Evolutionary conservation across 148 eudicot species (phyloP), one percentile per base, ranked within the genome.

Genomic region (Silene uniflora): DNA sequence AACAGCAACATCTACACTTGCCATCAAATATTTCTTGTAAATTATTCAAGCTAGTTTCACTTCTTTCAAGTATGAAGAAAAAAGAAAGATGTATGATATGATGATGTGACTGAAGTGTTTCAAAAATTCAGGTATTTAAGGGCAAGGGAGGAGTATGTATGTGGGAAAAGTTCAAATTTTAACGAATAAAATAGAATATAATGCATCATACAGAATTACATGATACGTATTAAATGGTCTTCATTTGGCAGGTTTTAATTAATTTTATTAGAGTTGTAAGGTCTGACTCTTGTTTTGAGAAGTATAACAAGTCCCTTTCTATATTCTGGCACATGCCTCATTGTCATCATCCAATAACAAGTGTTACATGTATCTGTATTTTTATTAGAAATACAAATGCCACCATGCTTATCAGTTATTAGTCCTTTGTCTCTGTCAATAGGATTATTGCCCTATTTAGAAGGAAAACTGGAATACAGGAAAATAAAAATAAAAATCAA

Each of bases 1-100:
- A 77, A 79, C 87, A 39, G 60, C 84, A 23, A 81, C 79, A 27
- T 86, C 88, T 39, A 77, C 85, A 67, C 80, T 68, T 14, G 83
- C 90, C 87, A 80, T 71, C 44, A 22, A 23, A 11, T 52, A 66
- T 81, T 56, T 32, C 39, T 74, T 23, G 18, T 70, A 64, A 32
- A 27, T 35, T 49, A 35, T 35, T 35, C 42, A 35, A 35, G 6
- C 42, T 35, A 35, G 6, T 35, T 35, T 35, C 32, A 29, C 32
- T 29, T 29, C 32, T 29, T 29, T 29, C 32, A 29, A 35, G 42
- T 35, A 35, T 35, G 42, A 35, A 35, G 42, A 35, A 35, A 35
- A 35, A 6, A 35, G 69, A 65, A 3, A 8, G 67, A 64, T 10
- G 18, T 14, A 11, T 52, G 72, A 32, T 29, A 44, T 66, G 64